Percentiles rank a stretch among this genome's conserved stretches.
Evolutionary conservation across 1,139 yeast genomes (phyloP).

Genomic region (Blastobotrys buckinghamii): DNA sequence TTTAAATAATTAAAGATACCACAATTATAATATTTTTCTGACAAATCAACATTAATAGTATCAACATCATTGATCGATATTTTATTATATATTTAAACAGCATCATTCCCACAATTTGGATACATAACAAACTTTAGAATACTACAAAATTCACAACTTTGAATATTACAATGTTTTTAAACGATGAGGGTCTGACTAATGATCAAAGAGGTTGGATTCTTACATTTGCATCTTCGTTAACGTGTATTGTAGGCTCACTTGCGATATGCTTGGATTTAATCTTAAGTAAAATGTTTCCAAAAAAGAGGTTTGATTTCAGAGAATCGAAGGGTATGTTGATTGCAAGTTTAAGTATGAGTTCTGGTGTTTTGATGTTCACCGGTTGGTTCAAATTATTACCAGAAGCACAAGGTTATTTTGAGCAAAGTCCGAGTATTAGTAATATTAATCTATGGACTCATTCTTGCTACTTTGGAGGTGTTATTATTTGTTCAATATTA

Average conservation of each 20-base stretch:
- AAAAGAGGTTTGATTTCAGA: slow-evolving; percentile 43
- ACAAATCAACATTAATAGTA: too few relatives aligned
- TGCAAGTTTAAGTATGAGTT: slow-evolving; percentile 60
- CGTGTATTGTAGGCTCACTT: slow-evolving; percentile 56
- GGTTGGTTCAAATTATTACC: slow-evolving; percentile 72
- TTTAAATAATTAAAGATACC: too few relatives aligned
- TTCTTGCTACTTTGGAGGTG: slow-evolving; percentile 52
- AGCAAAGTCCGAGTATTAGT: slow-evolving; percentile 26
- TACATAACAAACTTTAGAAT: background rate
- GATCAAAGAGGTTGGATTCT: slow-evolving; percentile 51
- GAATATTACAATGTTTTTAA: background rate
- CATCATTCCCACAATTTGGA: background rate
- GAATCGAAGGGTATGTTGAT: slow-evolving; percentile 58
- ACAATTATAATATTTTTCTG: too few relatives aligned
- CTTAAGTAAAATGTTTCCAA: slow-evolving; percentile 38
- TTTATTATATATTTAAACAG: too few relatives aligned
- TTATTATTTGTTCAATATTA: slow-evolving; percentile 50
- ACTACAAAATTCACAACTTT: background rate
- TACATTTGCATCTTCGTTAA: slow-evolving; percentile 48
- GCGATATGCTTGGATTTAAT: slow-evolving; percentile 41
- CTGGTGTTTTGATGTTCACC: slow-evolving; percentile 66
- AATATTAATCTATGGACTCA: slow-evolving; percentile 34
- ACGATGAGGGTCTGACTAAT: slow-evolving; percentile 11
- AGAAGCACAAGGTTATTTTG: slow-evolving; percentile 40
- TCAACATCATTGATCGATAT: too few relatives aligned